Evolutionary conservation across 441 rosid genomes (phyloP).

Genomic region (Manihot esculenta): DNA sequence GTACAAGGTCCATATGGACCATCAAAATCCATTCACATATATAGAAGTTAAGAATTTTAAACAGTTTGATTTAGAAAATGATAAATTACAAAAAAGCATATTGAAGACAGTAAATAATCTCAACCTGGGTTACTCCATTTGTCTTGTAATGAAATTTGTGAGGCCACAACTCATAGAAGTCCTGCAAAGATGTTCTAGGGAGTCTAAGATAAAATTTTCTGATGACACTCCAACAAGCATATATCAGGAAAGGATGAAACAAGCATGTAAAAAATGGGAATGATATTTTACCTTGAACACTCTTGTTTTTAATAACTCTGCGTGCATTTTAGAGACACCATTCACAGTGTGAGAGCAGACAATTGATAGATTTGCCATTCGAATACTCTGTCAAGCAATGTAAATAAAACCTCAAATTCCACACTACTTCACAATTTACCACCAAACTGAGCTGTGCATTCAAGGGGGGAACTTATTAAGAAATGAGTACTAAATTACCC

Average conservation of each 20-base stretch:
- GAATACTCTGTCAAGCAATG: slow-evolving; percentile 38
- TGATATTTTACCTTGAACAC: slow-evolving; percentile 44
- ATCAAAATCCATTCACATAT: neutral
- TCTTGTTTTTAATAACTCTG: slow-evolving; percentile 42
- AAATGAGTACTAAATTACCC: neutral
- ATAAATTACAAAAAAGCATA: neutral
- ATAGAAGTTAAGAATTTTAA: neutral
- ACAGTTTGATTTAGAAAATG: neutral
- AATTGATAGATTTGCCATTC: slow-evolving; percentile 58
- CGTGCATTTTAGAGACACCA: slow-evolving; percentile 53
- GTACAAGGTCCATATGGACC: neutral
- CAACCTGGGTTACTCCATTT: slow-evolving; percentile 35
- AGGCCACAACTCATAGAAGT: slow-evolving; percentile 45
- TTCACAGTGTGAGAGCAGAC: slow-evolving; percentile 53
- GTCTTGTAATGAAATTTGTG: slow-evolving; percentile 35
- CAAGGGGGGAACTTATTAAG: neutral
- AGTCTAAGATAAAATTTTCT: slow-evolving; percentile 3
- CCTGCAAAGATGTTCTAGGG: slow-evolving; percentile 34
- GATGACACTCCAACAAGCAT: neutral
- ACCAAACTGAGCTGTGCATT: neutral
- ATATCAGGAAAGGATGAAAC: neutral
- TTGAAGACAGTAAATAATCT: slow-evolving; percentile 2
- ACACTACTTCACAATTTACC: neutral
- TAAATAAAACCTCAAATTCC: slow-evolving; percentile 9
- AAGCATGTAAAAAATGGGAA: slow-evolving; percentile 7